Evolutionary conservation across 2,329 filamentous ascomycete species (phyloP), one percentile per base, ranked within the genome.

Genomic region (Xylariaceae sp.): DNA sequence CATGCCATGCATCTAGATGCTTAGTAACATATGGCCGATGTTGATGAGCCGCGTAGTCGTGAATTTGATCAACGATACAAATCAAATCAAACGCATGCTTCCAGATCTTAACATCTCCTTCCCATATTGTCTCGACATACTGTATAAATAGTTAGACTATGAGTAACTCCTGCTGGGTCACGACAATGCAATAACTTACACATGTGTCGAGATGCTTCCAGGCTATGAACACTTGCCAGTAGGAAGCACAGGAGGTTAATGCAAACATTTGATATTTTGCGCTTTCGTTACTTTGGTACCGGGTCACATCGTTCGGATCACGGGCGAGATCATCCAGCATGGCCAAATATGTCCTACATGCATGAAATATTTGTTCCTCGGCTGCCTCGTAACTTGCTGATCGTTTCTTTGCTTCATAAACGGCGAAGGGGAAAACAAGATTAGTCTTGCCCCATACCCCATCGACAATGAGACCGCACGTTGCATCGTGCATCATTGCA

Each of bases 341-440:
- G 17, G 33, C 33, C 33, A 36, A 20, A 36, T 36, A 36, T 36
- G 33, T 36, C 33, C 33, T 36, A 16, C 33, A 36, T 20, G 33
- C 33, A 20, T 36, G 33, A 36, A 10, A 36, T 36, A 36, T 36
- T 17, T 36, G 33, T 14, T 17, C 16, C 33, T 36, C 33, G 33
- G 33, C 33, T 36, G 8, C 33, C 17, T 36, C 33, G 33, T 36
- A 10, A 36, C 33, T 36, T 20, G 33, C 17, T n/a, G 33, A 14
- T 10, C 17, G 33, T 20, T 36, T 36, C 33, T 36, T 36, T 20
- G 33, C 33, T 20, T 36, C 33, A 36, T 36, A 36, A 20, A 36
- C 33, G 33, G 33, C 33, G 17, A 36, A 36, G 17, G 33, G 33
- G 17, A 36, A 36, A 20, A 36, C 12, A 16, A 36, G 33, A 16